Evolutionary conservation across 1,284 basidiomycete species (phyloP).

Genomic region (Ceraceosorus bombacis): DNA sequence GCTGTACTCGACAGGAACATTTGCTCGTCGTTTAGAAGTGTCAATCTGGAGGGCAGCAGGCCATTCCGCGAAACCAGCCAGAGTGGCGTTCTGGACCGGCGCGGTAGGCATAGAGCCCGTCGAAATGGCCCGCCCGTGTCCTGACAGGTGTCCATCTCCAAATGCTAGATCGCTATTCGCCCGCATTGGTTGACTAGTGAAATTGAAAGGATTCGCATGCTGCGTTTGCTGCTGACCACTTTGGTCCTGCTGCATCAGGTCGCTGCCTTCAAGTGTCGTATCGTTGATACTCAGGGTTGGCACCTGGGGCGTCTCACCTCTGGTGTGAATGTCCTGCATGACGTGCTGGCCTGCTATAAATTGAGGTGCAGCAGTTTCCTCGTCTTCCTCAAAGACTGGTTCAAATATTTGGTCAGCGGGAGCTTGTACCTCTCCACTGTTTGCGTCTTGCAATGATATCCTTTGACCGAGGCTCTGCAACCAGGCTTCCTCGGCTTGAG

Average conservation of each 20-base stretch:
- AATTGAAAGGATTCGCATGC: no score
- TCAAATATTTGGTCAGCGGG: background rate
- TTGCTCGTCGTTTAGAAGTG: no score
- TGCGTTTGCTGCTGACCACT: no score
- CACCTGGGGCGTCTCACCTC: background rate
- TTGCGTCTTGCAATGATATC: constrained; percentile 2
- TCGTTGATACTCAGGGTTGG: constrained; percentile 9
- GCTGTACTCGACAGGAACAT: no score
- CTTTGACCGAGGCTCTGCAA: constrained; percentile 9
- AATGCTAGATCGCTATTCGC: background rate
- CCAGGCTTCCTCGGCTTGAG: constrained; percentile 3
- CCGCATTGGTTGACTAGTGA: background rate
- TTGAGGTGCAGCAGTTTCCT: constrained; percentile 1
- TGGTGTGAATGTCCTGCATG: background rate
- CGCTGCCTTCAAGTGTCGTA: background rate
- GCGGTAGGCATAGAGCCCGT: background rate
- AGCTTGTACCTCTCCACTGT: background rate
- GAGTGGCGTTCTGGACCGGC: background rate
- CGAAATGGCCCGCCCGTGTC: background rate
- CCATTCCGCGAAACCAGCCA: background rate
- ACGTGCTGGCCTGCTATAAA: background rate
- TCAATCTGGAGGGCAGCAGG: no score
- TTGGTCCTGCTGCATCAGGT: no score
- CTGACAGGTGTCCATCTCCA: background rate
- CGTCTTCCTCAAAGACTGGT: background rate